Percentiles rank a stretch among this genome's conserved stretches.
phyloP scores from a whole-genome alignment of 2,329 filamentous ascomycete genomes.

The Ceratocystis albifundus region DNA sequence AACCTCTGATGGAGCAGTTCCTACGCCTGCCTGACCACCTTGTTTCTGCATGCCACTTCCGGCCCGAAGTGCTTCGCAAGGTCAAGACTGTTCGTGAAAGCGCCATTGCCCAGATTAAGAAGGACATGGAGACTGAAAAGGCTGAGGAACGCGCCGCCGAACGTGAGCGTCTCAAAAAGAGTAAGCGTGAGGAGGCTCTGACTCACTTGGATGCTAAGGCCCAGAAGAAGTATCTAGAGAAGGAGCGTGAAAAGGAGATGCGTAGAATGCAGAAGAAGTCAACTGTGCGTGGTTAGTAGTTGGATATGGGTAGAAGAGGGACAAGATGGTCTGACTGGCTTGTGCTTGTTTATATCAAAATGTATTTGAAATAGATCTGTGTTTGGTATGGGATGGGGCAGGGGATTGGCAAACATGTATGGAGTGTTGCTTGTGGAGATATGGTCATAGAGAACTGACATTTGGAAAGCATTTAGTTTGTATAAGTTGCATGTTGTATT shows the following conservation, averaged over 20 bases:
- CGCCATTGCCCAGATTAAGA: slow-evolving; percentile 66
- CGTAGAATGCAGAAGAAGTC: slow-evolving; percentile 45
- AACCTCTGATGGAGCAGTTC: slow-evolving; percentile 70
- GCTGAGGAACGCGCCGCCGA: slow-evolving; percentile 63
- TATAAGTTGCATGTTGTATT: too few species aligned
- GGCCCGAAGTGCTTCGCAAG: slow-evolving; percentile 78
- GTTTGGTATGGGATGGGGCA: not conserved
- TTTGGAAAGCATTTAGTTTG: too few species aligned
- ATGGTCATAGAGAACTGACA: too few species aligned
- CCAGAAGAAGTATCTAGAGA: slow-evolving; percentile 75
- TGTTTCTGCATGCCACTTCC: slow-evolving; percentile 67
- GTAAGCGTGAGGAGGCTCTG: slow-evolving; percentile 76
- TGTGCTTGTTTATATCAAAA: slow-evolving; percentile 4
- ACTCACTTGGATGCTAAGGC: slow-evolving; percentile 67
- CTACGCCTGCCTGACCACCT: slow-evolving; percentile 75
- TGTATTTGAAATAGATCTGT: slow-evolving; percentile 10
- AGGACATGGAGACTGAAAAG: slow-evolving; percentile 66
- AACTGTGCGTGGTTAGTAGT: slow-evolving; percentile 39
- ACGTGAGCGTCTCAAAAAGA: slow-evolving; percentile 68
- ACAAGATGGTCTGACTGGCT: not conserved
- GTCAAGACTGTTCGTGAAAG: slow-evolving; percentile 69
- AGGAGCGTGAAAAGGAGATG: slow-evolving; percentile 63
- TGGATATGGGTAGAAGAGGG: not conserved
- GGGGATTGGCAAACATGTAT: not conserved
- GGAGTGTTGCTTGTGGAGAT: not conserved